phyloP scores from a whole-genome alignment of 1,139 yeast species.

The Petasospora fabianii region DNA sequence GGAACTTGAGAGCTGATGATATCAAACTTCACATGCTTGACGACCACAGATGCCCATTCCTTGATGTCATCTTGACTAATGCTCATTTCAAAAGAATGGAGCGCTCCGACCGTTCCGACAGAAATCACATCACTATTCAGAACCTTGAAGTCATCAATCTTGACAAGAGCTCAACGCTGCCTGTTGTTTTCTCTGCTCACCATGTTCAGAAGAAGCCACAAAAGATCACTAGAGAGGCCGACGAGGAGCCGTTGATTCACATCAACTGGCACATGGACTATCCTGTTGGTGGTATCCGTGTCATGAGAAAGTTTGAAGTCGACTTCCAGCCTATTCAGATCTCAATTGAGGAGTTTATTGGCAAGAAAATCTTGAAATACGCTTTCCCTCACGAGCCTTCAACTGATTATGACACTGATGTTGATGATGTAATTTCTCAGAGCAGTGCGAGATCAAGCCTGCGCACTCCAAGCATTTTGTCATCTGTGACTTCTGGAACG shows the following conservation, averaged over 20 bases:
- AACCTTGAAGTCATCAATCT: conserved; percentile 71
- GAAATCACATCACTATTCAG: conserved; percentile 55
- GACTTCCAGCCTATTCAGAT: conserved; percentile 52
- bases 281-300: conserved; percentile 65
- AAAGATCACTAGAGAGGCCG: conserved; percentile 12
- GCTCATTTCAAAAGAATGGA: conserved; percentile 59
- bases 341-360: conserved; percentile 58
- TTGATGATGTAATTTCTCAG: not conserved
- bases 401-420: conserved; percentile 12
- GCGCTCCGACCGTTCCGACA: conserved; percentile 60
- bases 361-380: conserved; percentile 51
- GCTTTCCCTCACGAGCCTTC: conserved; percentile 44
- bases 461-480: too few relatives aligned
- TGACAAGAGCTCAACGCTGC: conserved; percentile 57
- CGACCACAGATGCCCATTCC: conserved; percentile 56
- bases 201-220: conserved; percentile 11
- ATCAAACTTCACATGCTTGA: conserved; percentile 69
- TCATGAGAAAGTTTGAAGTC: conserved; percentile 52
- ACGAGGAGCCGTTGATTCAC: conserved; percentile 35
- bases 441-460: not conserved
- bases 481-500: too few relatives aligned
- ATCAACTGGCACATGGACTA: conserved; percentile 62
- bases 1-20: conserved; percentile 70
- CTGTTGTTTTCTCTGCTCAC: conserved; percentile 55
- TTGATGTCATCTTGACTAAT: conserved; percentile 67